A percentile compares a stretch with the other conserved stretches of the same genome.
These are phyloP conservation scores for Yamadazyma endophytica DNA, from an alignment of 805 yeast species.

Conservation along the genomic window DNA sequence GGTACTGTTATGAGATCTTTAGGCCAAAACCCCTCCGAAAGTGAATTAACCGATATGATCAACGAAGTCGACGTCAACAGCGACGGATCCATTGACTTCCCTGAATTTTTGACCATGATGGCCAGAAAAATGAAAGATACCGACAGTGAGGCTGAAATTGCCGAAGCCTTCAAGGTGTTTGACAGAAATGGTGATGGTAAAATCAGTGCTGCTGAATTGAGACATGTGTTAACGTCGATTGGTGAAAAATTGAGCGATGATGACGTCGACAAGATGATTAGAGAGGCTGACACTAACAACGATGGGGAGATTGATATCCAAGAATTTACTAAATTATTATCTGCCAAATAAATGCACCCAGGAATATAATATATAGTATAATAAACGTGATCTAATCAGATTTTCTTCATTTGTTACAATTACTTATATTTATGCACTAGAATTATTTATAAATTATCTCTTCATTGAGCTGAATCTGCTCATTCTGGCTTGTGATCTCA, in stretches of 20 bases:
- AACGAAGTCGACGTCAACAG: conserved; percentile 96
- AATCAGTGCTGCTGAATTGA: conserved; percentile 92
- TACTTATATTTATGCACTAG: conserved; percentile 1
- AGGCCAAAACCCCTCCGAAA: conserved; percentile 95
- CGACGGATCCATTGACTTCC: conserved; percentile 64
- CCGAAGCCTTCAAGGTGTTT: conserved; percentile 97
- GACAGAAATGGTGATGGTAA: conserved; percentile 96
- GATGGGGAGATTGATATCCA: conserved; percentile 97
- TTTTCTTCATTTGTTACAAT: not conserved
- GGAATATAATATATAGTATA: not conserved
- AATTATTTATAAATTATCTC: conserved; percentile 4
- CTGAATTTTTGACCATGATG: conserved; percentile 45
- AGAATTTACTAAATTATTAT: conserved; percentile 88
- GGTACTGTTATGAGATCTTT: conserved; percentile 99
- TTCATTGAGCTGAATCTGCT: conserved; percentile 16
- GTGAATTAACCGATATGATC: conserved; percentile 93
- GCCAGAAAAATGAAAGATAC: conserved; percentile 83
- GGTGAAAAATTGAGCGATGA: conserved; percentile 96
- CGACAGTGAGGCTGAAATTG: conserved; percentile 93
- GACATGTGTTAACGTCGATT: conserved; percentile 94
- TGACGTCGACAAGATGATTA: conserved; percentile 95
- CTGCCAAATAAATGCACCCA: conserved; percentile 50
- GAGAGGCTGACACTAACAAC: conserved; percentile 91
- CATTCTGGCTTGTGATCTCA: conserved; percentile 12
- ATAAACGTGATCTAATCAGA: not conserved